These are phyloP conservation scores for Boletus barrowsii DNA, from an alignment of 768 basidiomycete genomes.

Conservation along the genomic window DNA sequence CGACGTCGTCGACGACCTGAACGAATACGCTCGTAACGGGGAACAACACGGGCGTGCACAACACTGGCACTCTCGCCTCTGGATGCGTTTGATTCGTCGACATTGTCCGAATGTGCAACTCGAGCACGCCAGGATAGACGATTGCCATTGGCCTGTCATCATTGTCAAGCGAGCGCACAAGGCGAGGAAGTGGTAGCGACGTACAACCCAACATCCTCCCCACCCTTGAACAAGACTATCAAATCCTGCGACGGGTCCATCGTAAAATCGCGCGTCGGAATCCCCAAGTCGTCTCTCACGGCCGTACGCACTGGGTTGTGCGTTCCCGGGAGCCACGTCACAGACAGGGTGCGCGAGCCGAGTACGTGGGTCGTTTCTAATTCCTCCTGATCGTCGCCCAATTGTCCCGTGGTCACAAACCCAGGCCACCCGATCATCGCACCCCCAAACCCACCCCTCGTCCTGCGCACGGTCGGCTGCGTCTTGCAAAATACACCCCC, in stretches of 20 bases:
- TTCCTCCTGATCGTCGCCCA: not conserved
- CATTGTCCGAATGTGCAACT: conserved; percentile 46
- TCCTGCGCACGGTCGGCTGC: not conserved
- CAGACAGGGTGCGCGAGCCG: conserved; percentile 26
- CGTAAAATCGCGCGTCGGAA: conserved; percentile 52
- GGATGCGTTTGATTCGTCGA: conserved; percentile 43
- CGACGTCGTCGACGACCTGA: conserved; percentile 52
- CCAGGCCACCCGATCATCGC: too few species aligned
- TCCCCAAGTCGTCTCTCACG: conserved; percentile 35
- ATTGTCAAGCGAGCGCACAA: not conserved
- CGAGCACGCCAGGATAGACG: conserved; percentile 16
- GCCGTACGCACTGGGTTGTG: conserved; percentile 11
- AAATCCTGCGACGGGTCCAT: conserved; percentile 67
- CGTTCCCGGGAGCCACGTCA: conserved; percentile 20
- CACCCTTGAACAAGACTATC: conserved; percentile 40
- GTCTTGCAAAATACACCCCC: conserved; percentile 55
- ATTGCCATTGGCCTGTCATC: conserved; percentile 9
- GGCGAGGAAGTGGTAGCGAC: not conserved
- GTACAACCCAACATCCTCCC: conserved; percentile 15
- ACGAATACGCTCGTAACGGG: conserved; percentile 36
- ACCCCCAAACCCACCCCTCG: not conserved
- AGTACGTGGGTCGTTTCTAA: not conserved
- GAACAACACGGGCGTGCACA: conserved; percentile 26
- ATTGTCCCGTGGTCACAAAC: too few species aligned
- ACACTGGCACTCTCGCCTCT: conserved; percentile 30